Evolutionary conservation across 805 yeast species (phyloP), one percentile per base, ranked within the genome.

Genomic region (Candida tammaniensis): DNA sequence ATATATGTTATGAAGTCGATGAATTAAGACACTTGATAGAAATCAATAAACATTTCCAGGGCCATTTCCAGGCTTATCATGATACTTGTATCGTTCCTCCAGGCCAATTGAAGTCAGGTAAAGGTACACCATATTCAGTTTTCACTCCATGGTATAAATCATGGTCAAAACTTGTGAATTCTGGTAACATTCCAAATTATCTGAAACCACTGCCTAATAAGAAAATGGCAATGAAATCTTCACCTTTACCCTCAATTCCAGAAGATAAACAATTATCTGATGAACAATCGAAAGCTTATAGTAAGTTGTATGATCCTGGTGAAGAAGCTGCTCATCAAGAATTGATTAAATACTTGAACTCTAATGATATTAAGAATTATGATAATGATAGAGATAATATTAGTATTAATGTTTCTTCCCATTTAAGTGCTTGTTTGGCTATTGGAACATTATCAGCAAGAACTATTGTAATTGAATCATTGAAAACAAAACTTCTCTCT

Each of bases 401-500:
- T 1, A 54, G 47, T 6, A 37, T 36, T 7, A 59, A 60, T 29
- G 51, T 52, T 17, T 52, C 58, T 0, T 71, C 80, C 1, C 58
- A 63, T 15, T 48, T 76, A 40, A 70, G 78, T 35, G 60, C 61
- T 4, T 70, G 72, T 42, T 49, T 76, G 13, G 56, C 78, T 1
- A 45, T 61, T 11, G 82, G 82, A 0, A 51, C 67, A 4, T 49
- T 76, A 2, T 65, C 77, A 5, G 52, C 74, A 1, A 48, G 76
- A 20, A 47, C 60, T 3, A 54, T 72, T 3, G 52, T 68, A 6
- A 43, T 54, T 18, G 52, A 51, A 39, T 49, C 64, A 12, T 44
- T 55, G n/a, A 54, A 55, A 11, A 26, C 51, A 35, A 36, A 57
- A 46, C 40, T 50, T 21, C 43, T 49, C 22, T 52, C 43, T 31